These are phyloP conservation scores for Cladobotryum protrusum DNA, from an alignment of 2,329 filamentous ascomycete species.

Conservation along the genomic window DNA sequence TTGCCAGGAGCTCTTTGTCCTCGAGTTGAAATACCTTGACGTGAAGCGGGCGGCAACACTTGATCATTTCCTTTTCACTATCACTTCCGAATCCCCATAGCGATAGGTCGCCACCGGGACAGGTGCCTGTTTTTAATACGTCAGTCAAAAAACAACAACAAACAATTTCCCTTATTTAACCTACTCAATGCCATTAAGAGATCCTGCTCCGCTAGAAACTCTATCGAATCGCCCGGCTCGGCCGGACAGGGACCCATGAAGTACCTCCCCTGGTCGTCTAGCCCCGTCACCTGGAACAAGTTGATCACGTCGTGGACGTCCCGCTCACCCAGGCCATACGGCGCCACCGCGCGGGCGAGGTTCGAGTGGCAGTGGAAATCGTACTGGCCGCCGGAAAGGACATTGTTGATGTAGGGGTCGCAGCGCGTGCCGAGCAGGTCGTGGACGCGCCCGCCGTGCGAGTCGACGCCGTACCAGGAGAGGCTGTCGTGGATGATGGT, in stretches of 20 bases:
- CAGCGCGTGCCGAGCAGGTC: constrained; percentile 78
- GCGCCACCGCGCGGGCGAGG: constrained; percentile 64
- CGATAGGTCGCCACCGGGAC: constrained; percentile 74
- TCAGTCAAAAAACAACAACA: neutral
- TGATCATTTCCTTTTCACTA: constrained; percentile 61
- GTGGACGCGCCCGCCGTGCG: constrained; percentile 63
- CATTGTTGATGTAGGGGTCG: constrained; percentile 74
- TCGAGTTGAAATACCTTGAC: constrained; percentile 65
- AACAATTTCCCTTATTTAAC: constrained; percentile 14
- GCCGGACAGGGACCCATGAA: constrained; percentile 66
- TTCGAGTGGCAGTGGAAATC: constrained; percentile 85
- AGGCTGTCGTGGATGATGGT: constrained; percentile 68
- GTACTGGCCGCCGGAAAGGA: constrained; percentile 66
- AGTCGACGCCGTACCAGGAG: constrained; percentile 52
- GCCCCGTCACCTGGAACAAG: constrained; percentile 76
- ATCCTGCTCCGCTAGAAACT: constrained; percentile 77
- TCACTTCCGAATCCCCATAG: constrained; percentile 72
- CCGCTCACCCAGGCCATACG: constrained; percentile 60
- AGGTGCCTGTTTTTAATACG: constrained; percentile 47
- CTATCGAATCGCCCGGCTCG: constrained; percentile 52
- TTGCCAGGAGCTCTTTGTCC: constrained; percentile 44
- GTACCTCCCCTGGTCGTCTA: constrained; percentile 66
- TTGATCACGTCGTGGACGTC: constrained; percentile 85
- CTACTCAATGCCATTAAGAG: constrained; percentile 54
- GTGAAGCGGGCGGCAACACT: constrained; percentile 65